phyloP scores from a whole-genome alignment of 805 yeast species.

The Wickerhamomyces alni region DNA sequence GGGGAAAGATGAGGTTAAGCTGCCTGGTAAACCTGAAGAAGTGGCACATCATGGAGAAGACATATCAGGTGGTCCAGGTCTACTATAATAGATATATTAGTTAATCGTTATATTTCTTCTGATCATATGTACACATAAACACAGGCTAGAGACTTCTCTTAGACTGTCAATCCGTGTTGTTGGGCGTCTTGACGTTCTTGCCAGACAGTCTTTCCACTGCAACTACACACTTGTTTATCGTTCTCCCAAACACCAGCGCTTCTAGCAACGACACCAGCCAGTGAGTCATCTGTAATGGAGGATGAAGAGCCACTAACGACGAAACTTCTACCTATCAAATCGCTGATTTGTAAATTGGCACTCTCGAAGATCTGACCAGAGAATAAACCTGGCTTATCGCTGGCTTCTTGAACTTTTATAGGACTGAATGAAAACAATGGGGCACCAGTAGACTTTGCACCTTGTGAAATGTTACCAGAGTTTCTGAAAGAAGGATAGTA shows the following conservation, averaged over 20 bases:
- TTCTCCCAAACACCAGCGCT: constrained; percentile 98
- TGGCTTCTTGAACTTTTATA: constrained; percentile 29
- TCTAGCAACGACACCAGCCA: constrained; percentile 89
- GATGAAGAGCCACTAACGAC: constrained; percentile 25
- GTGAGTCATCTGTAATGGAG: constrained; percentile 25
- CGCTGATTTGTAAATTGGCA: constrained; percentile 41
- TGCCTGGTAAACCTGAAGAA: too few species aligned
- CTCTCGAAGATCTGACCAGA: constrained; percentile 42
- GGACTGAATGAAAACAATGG: constrained; percentile 29
- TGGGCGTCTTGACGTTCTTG: constrained; percentile 83
- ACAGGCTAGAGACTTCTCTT: too few species aligned
- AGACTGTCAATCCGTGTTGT: constrained; percentile 42
- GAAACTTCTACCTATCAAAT: constrained; percentile 63
- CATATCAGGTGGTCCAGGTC: too few species aligned
- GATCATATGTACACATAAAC: too few species aligned
- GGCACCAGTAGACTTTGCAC: constrained; percentile 62
- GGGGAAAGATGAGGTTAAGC: neutral
- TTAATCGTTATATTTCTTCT: too few species aligned
- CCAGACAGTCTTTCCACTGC: constrained; percentile 95
- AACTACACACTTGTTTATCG: constrained; percentile 86
- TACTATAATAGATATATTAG: too few species aligned
- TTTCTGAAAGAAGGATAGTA: constrained; percentile 66
- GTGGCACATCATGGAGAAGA: too few species aligned
- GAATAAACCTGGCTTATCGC: constrained; percentile 27
- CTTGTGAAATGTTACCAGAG: constrained; percentile 72